A percentile compares a stretch with the other conserved stretches of the same genome.
These are phyloP conservation scores for Krasilnikovozyma curviuscula DNA, from an alignment of 768 basidiomycete species.

Conservation along the genomic window DNA sequence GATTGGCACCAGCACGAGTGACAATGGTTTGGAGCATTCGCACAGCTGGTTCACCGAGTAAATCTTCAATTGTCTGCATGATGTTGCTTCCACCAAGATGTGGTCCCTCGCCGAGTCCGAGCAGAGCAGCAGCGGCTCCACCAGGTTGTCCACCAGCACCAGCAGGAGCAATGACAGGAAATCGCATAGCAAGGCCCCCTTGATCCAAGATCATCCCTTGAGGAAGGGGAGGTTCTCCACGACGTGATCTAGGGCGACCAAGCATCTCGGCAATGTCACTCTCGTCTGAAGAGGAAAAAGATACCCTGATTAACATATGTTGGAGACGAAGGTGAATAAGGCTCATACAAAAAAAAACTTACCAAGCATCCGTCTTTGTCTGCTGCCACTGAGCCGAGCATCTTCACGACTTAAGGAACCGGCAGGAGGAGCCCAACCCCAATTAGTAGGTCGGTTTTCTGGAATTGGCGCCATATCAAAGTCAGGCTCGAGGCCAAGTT, in stretches of 20 bases:
- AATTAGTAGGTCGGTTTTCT: conserved; percentile 12
- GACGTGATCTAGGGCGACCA: no score
- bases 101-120: not conserved
- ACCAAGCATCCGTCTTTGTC: conserved; percentile 3
- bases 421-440: conserved; percentile 14
- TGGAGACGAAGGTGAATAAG: no score
- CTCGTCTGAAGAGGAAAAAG: not conserved
- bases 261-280: not conserved
- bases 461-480: conserved; percentile 7
- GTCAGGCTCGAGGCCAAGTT: conserved; percentile 10
- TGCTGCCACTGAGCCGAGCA: no score
- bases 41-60: conserved; percentile 59
- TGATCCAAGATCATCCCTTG: no score
- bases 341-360: not conserved
- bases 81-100: no score
- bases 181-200: no score
- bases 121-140: not conserved
- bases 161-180: not conserved
- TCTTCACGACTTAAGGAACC: not conserved
- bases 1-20: conserved; percentile 36
- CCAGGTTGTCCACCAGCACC: not conserved
- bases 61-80: conserved; percentile 56
- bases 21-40: conserved; percentile 72
- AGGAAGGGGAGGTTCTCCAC: no score
- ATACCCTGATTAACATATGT: not conserved